These are phyloP conservation scores for Allium cepa DNA, from an alignment of 106 monocot species.

Conservation along the genomic window DNA sequence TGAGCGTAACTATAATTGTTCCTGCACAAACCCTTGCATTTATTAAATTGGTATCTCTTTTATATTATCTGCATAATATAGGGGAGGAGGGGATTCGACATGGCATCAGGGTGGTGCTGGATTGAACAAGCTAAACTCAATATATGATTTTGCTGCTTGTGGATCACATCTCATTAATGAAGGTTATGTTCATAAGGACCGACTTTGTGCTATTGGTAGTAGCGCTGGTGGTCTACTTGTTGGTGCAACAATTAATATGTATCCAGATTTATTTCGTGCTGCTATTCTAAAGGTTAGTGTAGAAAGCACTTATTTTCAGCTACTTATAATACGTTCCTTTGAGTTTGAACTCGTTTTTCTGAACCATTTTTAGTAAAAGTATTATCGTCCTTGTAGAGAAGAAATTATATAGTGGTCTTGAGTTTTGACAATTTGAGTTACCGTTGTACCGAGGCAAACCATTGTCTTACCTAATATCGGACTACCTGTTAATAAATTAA, in stretches of 20 bases:
- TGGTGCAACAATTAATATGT: constrained; percentile 68
- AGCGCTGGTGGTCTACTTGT: constrained; percentile 98
- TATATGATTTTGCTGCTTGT: constrained; percentile 87
- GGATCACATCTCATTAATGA: constrained; percentile 61
- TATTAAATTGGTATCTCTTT: constrained; percentile 3
- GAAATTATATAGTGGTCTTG: too few relatives aligned
- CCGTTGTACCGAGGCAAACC: too few relatives aligned
- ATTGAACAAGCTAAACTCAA: constrained; percentile 68
- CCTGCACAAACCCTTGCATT: not conserved
- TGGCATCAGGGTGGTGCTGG: constrained; percentile 75
- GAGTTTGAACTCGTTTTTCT: too few relatives aligned
- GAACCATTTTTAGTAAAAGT: too few relatives aligned
- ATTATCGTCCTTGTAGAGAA: too few relatives aligned
- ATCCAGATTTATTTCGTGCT: constrained; percentile 64
- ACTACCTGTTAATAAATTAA: too few relatives aligned
- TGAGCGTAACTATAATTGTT: too few relatives aligned
- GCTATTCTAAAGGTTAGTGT: constrained; percentile 73
- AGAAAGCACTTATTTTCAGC: too few relatives aligned
- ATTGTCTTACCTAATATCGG: too few relatives aligned
- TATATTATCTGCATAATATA: not conserved
- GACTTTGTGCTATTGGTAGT: constrained; percentile 70
- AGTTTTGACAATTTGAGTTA: too few relatives aligned
- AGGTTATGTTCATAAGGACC: constrained; percentile 68
- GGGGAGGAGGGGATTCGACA: constrained; percentile 46
- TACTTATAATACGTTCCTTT: too few relatives aligned